Base-by-base conservation (phyloP, 768 basidiomycete genomes). In the Lactarius pseudohatsudake region DNA sequence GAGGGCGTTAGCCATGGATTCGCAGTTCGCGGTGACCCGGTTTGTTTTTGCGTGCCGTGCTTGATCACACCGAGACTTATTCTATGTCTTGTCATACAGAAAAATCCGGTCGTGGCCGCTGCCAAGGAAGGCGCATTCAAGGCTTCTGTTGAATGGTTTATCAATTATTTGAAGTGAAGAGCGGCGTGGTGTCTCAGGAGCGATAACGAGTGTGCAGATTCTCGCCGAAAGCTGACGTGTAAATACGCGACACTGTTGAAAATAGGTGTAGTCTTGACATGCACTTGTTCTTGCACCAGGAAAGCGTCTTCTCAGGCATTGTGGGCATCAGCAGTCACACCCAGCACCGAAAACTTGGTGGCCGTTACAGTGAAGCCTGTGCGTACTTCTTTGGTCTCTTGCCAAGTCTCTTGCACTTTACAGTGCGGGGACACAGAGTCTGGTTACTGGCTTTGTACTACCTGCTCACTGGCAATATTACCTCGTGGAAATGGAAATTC, bases 1-100 rank as follows among this genome's bases (percentile, higher is more conserved):
- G 72, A 0, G 80, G 83, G 0, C 80, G 80, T 16, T 16, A 54
- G 68, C 0, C 84, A 85, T 64, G 83, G 84, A 3, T 85, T 85
- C 38, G 58, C 50, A 4, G 38, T 80, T 3, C 80, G 82, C 9
- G 82, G 82, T 3, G 74, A 76, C 60, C 54, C 70, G 54, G 74
- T 75, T 61, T 55, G 73, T 68, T 20, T 40, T 38, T 38, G 36
- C 7, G 11, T 62, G 16, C 1, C 18, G 26, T 36, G 16, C 16
- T 54, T 32, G 28, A 15, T 41, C 20, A 45, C 64, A 62, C 63
- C 43, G 53, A 59, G 57, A 55, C 57, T 65, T 7, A 70, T 69
- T 53, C 62, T 63, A 32, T 62, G 61, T 45, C 26, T 32, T 43
- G 16, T 59, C 41, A 10, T 13, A 36, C 77, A 78, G 13, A 74